Evolutionary conservation across 768 basidiomycete species (phyloP).

Genomic region (Bullera alba): DNA sequence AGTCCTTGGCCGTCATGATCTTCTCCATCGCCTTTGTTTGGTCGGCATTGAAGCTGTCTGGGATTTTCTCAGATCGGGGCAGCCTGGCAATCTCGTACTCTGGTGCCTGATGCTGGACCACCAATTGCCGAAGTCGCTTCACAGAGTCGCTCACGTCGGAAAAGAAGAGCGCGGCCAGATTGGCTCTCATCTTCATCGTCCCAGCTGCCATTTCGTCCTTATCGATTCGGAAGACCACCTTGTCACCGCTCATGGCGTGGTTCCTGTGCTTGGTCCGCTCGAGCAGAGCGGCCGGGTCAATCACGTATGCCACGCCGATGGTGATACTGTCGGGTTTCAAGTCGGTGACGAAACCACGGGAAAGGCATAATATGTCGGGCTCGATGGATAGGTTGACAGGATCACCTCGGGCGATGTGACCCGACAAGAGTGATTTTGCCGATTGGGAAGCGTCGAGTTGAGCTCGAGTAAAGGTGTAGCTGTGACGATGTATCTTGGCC

Average conservation of each 20-base stretch:
- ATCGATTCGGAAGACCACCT: slow-evolving; percentile 71
- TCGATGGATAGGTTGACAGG: slow-evolving; percentile 81
- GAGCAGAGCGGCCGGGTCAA: slow-evolving; percentile 54
- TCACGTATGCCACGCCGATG: slow-evolving; percentile 73
- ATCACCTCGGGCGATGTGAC: slow-evolving; percentile 71
- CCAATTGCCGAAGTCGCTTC: slow-evolving; percentile 60
- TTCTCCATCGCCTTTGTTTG: slow-evolving; percentile 67
- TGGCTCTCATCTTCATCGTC: slow-evolving; percentile 80
- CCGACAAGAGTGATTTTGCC: slow-evolving; percentile 57
- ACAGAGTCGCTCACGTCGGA: slow-evolving; percentile 60
- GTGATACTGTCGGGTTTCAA: slow-evolving; percentile 60
- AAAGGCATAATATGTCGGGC: slow-evolving; percentile 73
- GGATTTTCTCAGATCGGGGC: slow-evolving; percentile 31
- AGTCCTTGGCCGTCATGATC: slow-evolving; percentile 74
- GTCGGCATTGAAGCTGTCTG: slow-evolving; percentile 57
- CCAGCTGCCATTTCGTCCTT: slow-evolving; percentile 84
- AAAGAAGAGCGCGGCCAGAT: slow-evolving; percentile 82
- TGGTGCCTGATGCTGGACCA: slow-evolving; percentile 74
- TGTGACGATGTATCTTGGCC: slow-evolving; percentile 67
- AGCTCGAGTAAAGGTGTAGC: slow-evolving; percentile 60
- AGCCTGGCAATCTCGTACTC: slow-evolving; percentile 52
- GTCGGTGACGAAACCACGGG: slow-evolving; percentile 72
- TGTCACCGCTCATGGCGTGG: slow-evolving; percentile 5
- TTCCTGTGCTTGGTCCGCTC: slow-evolving; percentile 42
- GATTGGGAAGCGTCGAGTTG: slow-evolving; percentile 6